These are phyloP conservation scores for Aspergillus sclerotioniger DNA, from an alignment of 495 filamentous ascomycete genomes.

Conservation along the genomic window DNA sequence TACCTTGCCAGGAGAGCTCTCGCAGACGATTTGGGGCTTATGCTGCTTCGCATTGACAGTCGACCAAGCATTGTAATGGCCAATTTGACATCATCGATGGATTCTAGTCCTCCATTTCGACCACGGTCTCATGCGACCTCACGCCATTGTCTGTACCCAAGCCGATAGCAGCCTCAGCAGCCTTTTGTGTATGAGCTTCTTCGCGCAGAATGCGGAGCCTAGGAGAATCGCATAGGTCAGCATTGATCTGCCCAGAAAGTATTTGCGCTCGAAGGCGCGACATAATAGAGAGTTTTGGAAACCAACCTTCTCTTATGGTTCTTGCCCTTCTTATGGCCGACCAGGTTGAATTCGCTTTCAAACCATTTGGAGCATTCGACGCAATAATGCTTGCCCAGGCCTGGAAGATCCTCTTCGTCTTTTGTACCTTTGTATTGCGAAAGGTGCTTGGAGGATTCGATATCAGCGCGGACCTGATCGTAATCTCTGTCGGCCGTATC, in stretches of 20 bases:
- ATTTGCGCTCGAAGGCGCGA: not conserved
- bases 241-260: not conserved
- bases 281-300: not conserved
- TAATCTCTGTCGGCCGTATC: constrained; percentile 59
- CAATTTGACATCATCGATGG: not conserved
- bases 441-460: constrained; percentile 73
- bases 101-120: constrained; percentile 38
- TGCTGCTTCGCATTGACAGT: constrained; percentile 7
- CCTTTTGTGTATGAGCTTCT: constrained; percentile 80
- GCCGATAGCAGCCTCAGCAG: constrained; percentile 78
- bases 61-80: constrained; percentile 1
- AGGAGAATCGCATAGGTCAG: constrained; percentile 10
- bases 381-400: constrained; percentile 79
- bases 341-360: constrained; percentile 77
- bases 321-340: constrained; percentile 79
- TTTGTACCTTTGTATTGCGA: constrained; percentile 73
- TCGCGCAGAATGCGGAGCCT: constrained; percentile 75
- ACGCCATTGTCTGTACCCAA: constrained; percentile 63
- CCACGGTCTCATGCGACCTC: constrained; percentile 28
- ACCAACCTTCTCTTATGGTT: constrained; percentile 84
- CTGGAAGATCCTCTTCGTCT: constrained; percentile 81
- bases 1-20: not conserved
- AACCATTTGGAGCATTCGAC: constrained; percentile 96
- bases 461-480: constrained; percentile 83
- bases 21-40: not conserved